phyloP scores from a whole-genome alignment of 495 filamentous ascomycete genomes.

The Penicillium chermesinum region DNA sequence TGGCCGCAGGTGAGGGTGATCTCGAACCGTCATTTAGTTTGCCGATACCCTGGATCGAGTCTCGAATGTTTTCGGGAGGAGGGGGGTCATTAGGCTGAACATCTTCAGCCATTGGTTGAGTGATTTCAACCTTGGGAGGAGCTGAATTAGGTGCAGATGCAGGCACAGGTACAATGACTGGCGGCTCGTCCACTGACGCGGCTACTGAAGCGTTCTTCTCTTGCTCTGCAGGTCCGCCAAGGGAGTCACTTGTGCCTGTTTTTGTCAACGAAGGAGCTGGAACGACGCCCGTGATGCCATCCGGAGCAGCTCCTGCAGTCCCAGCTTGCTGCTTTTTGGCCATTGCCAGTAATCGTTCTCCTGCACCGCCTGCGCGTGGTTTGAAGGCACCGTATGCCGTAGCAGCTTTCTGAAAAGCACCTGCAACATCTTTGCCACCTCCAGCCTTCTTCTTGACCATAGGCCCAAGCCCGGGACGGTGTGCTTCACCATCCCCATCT shows the following conservation, averaged over 20 bases:
- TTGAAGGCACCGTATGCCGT: conserved; percentile 78
- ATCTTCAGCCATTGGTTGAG: conserved; percentile 26
- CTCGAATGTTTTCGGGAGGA: conserved; percentile 28
- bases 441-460: conserved; percentile 78
- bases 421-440: conserved; percentile 59
- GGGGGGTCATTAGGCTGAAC: conserved; percentile 26
- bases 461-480: conserved; percentile 77
- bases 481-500: conserved; percentile 45
- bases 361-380: conserved; percentile 75
- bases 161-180: conserved; percentile 3
- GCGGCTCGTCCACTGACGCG: background rate
- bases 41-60: conserved; percentile 24
- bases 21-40: conserved; percentile 26
- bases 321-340: conserved; percentile 50
- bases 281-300: conserved; percentile 84
- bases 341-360: conserved; percentile 58
- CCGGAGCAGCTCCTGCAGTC: conserved; percentile 51
- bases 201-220: conserved; percentile 8
- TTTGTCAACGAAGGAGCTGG: conserved; percentile 59
- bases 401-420: conserved; percentile 78
- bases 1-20: conserved; percentile 35
- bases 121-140: conserved; percentile 41
- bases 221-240: conserved; percentile 15
- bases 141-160: too few species aligned
- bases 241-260: conserved; percentile 23